phyloP scores from a whole-genome alignment of 805 yeast genomes.

The Saturnispora bothae region DNA sequence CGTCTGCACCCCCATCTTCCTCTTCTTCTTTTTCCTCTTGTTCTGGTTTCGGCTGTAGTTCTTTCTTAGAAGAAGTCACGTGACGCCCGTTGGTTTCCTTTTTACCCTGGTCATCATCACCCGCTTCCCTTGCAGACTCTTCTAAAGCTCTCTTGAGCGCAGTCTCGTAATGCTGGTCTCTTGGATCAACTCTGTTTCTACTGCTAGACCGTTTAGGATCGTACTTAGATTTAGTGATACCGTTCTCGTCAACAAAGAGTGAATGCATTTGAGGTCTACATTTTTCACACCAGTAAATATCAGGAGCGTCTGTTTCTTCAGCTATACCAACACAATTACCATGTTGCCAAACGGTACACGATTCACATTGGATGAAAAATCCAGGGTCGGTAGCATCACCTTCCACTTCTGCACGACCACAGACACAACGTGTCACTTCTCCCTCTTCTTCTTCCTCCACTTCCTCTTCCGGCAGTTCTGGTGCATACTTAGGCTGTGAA shows the following conservation, averaged over 20 bases:
- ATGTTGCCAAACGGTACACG: conserved; percentile 95
- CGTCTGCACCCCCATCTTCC: conserved; percentile 1
- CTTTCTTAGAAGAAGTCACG: too few species aligned
- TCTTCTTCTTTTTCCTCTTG: conserved; percentile 19
- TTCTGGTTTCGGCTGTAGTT: too few species aligned
- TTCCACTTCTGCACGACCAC: conserved; percentile 38
- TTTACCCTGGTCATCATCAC: not conserved
- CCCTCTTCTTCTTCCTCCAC: conserved; percentile 18
- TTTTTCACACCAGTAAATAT: conserved; percentile 87
- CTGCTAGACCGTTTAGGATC: conserved; percentile 25
- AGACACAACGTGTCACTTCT: conserved; percentile 46
- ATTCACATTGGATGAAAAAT: conserved; percentile 74
- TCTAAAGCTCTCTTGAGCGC: conserved; percentile 37
- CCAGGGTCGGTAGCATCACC: conserved; percentile 42
- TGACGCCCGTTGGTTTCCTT: too few species aligned
- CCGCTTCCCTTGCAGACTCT: conserved; percentile 44
- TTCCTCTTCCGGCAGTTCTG: conserved; percentile 14
- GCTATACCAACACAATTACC: conserved; percentile 88
- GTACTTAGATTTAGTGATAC: conserved; percentile 40
- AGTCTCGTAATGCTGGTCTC: conserved; percentile 28
- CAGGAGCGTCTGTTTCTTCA: conserved; percentile 71
- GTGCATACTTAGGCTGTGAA: conserved; percentile 12
- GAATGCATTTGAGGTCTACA: conserved; percentile 82
- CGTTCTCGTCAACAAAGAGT: conserved; percentile 34
- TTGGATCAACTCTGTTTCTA: conserved; percentile 10